Percentiles rank a stretch among this genome's conserved stretches.
Conservation (phyloP, 495 filamentous ascomycete species). For the Penicillium ochrochloron region DNA sequence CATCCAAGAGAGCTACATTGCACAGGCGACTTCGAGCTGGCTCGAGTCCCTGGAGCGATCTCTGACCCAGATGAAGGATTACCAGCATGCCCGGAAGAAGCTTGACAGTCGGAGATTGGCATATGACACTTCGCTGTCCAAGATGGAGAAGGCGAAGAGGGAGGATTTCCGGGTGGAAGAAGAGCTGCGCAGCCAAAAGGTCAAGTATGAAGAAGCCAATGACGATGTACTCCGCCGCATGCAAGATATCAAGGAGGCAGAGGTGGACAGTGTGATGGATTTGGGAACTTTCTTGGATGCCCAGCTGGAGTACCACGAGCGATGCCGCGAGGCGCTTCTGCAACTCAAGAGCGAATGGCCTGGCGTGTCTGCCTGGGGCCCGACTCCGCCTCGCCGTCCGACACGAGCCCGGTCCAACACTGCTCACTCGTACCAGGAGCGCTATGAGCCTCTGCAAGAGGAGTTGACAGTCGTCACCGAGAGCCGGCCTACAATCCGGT, state of each 20-base stretch:
- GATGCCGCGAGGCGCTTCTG: constrained; percentile 76
- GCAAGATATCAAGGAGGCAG: constrained; percentile 94
- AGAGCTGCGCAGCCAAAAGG: constrained; percentile 87
- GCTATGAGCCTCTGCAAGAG: constrained; percentile 62
- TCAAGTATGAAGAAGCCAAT: constrained; percentile 94
- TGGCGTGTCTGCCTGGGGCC: constrained; percentile 41
- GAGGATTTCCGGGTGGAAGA: constrained; percentile 95
- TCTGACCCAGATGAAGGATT: constrained; percentile 95
- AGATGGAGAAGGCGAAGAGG: constrained; percentile 92
- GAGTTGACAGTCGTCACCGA: constrained; percentile 50
- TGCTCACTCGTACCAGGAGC: constrained; percentile 63
- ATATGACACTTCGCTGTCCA: constrained; percentile 87
- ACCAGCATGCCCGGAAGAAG: constrained; percentile 89
- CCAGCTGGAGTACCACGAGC: constrained; percentile 89
- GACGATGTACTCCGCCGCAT: constrained; percentile 93
- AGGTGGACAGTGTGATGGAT: constrained; percentile 82
- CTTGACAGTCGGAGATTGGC: constrained; percentile 87
- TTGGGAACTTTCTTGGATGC: constrained; percentile 83
- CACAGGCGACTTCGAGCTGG: constrained; percentile 84
- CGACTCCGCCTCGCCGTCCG: constrained; percentile 42
- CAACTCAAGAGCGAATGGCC: constrained; percentile 73
- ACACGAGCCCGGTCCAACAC: constrained; percentile 64
- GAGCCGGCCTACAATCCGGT: constrained; percentile 65
- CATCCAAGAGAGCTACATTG: constrained; percentile 83
- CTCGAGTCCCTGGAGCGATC: constrained; percentile 89